Evolutionary conservation across 2,329 filamentous ascomycete genomes (phyloP), one percentile per base, ranked within the genome.

Genomic region (Penicillium janthinellum): DNA sequence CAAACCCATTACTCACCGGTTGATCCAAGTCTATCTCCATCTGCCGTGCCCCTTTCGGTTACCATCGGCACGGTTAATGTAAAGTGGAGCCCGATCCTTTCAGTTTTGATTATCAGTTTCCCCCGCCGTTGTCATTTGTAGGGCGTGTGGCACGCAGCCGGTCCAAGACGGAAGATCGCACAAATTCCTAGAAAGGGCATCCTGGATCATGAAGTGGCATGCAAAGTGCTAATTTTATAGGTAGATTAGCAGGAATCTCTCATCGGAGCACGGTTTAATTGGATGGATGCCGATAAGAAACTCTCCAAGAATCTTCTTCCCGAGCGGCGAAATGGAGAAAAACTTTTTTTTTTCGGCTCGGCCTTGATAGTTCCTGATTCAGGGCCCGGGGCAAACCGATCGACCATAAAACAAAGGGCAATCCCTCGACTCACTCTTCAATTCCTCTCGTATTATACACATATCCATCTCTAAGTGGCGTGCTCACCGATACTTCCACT

Each of bases 371-470:
- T 42, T 12, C 54, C 53, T 39, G 50, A 49, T 39, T 47, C 39
- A 49, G 37, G 44, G 44, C 14, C 62, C 64, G 64, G 60, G 60
- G 62, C 64, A 66, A 66, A 64, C 64, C 64, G 64, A 52, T 4
- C 6, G 34, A 20, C 14, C 48, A 25, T 65, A 64, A 60, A 62
- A 58, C 44, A 52, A 50, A 52, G 25, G 17, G 44, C 37, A 39
- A 17, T 52, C 22, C 58, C 50, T 57, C 52, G 6, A 52, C 37
- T 49, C 8, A 12, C 22, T 7, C 34, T 42, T 17, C 39, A 17
- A 39, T 41, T 22, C 12, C 14, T 37, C 31, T 20, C 12, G 14
- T 28, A 39, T 38, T n/a, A 37, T 34, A 53, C 28, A 22, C 50
- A 12, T 1, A 41, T 48, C 22, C 11, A 57, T 28, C 22, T 20